Base-by-base conservation (phyloP, 352 stramenopile species). In the Pythium rishiriense region DNA sequence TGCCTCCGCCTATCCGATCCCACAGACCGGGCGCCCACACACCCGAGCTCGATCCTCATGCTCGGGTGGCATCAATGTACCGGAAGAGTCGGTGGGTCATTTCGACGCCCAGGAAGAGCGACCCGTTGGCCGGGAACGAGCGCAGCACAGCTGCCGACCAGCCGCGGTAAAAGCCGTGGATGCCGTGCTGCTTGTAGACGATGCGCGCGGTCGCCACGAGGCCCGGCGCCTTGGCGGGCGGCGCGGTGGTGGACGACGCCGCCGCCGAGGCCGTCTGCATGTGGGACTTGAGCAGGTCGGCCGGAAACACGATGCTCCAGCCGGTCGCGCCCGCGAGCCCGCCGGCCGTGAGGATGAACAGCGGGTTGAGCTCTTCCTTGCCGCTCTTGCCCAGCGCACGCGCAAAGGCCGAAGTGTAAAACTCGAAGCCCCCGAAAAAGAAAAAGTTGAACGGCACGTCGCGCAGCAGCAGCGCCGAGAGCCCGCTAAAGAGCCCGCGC, bases 391-490 rank as follows among this genome's bases (percentile, higher is more conserved):
- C 65, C 22, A 88, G 58, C n/a, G 78, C 28, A n/a, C 68, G 72
- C 17, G 69, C 64, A 26, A 87, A 72, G 10, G 65, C 45, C 7
- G 79, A 85, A 24, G 83, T 94, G 72, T 85, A 88, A 31, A 79
- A 76, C 43, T 94, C 76, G 66, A 95, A 97, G 43, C 75, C 75
- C 48, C 87, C 87, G 47, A 97, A 97, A 73, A 97, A 97, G 68
- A 90, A 91, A 62, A 96, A 95, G 68, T 91, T 96, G 73, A 97
- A 97, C 25, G 89, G 89, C 26, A 97, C 85, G 61, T 97, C 89
- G 22, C 89, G 87, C 64, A 93, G 70, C 46, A 97, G 70, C 69
- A 95, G 51, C 14, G 89, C 83, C 39, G 79, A 87, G 65, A 95
- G 90, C n/a, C 89, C 89, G 50, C 81, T 73, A 54, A 91, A 94